Base-by-base conservation (phyloP, 768 basidiomycete species). In the Mycena pura region DNA sequence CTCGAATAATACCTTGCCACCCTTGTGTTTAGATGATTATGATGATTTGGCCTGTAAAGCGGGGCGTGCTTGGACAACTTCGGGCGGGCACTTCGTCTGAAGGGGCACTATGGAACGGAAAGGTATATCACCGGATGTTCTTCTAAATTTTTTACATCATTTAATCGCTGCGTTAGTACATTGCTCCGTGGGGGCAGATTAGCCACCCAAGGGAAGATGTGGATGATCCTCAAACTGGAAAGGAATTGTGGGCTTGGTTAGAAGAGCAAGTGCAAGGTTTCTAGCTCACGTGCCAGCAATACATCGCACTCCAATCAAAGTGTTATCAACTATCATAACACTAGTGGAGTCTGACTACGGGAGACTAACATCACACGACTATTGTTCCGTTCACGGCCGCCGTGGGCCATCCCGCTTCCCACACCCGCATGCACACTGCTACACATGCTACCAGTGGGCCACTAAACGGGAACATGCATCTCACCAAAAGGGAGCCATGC, bases 21-120 rank as follows among this genome's bases (percentile, higher is more conserved):
- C n/a, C n/a, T n/a, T n/a, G n/a, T n/a, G n/a, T 25, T 41, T 34
- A 44, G 27, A 57, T 76, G 76, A 60, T 56, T 22, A 45, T 55
- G 14, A 6, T 75, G 46, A 47, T 77, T n/a, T 68, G 74, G 62
- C 74, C 77, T 9, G 63, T 71, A 5, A 64, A 73, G 8, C 57
- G 62, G 31, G 83, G 83, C 3, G 80, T 77, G 10, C 70, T 82
- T 52, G 81, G 82, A 3, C 79, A 77, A 53, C 69, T 82, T 9
- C 84, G 75, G 61, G 80, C 77, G 8, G 82, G 77, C 0, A 80
- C 78, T 13, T 68, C 80, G 53, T 74, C 78, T 1, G 77, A 81
- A 49, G 76, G 71, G 7, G 72, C 61, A 5, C 70, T 68, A 6
- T 60, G 75, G 1, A 77, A 79, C 43, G 83, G 84, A 2, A 72